These are phyloP conservation scores for Mortierella polycephala DNA, from an alignment of 371 early-diverging fungal genomes.

Conservation along the genomic window DNA sequence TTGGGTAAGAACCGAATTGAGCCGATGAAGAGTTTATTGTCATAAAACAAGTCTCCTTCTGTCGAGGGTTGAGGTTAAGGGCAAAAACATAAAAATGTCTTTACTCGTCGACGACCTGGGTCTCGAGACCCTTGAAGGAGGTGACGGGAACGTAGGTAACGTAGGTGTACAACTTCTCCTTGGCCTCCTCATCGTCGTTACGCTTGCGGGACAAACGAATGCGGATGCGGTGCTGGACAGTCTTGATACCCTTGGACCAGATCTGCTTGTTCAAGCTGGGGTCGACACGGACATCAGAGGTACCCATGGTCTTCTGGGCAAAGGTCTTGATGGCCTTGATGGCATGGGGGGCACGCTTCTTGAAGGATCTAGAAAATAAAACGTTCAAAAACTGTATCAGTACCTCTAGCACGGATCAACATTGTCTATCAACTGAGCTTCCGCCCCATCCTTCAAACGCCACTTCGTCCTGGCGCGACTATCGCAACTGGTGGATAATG, in stretches of 20 bases:
- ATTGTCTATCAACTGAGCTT: no score
- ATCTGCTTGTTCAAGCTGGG: slow-evolving; percentile 82
- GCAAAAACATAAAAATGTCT: slow-evolving; percentile 1
- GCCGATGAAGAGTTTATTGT: slow-evolving; percentile 57
- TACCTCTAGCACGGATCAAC: no score
- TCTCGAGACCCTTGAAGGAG: slow-evolving; percentile 87
- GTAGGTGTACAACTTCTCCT: slow-evolving; percentile 94
- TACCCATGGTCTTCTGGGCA: slow-evolving; percentile 90
- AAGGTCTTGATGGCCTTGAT: slow-evolving; percentile 92
- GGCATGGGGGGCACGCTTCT: slow-evolving; percentile 96
- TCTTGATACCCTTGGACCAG: slow-evolving; percentile 93
- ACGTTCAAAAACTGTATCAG: slow-evolving; percentile 52
- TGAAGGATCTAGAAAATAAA: slow-evolving; percentile 79
- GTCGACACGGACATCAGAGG: slow-evolving; percentile 86
- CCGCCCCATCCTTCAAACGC: no score
- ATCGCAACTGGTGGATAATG: no score
- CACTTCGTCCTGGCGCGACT: no score
- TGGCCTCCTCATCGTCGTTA: slow-evolving; percentile 94
- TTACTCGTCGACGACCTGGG: slow-evolving; percentile 68
- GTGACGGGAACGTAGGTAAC: slow-evolving; percentile 88
- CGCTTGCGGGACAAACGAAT: slow-evolving; percentile 92
- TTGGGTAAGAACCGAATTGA: slow-evolving; percentile 56
- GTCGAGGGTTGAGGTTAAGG: background rate
- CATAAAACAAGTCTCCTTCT: slow-evolving; percentile 9
- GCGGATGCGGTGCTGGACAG: slow-evolving; percentile 92